Percentiles rank a stretch among this genome's conserved stretches.
Conservation (phyloP, 139 green algal genomes). For the Asterochloris sp. region DNA sequence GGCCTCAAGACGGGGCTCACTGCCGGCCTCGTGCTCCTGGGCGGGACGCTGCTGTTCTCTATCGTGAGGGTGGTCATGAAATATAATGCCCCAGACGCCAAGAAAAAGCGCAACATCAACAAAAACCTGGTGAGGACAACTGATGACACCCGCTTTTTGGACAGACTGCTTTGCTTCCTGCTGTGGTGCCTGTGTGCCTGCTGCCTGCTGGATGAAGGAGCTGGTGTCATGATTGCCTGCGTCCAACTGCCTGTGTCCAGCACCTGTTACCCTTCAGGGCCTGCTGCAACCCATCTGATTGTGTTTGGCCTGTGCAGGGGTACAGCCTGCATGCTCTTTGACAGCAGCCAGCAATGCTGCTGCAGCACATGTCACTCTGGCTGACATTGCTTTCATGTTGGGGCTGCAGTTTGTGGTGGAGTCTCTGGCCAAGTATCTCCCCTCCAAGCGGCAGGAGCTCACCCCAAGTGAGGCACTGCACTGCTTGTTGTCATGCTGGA, state of each 20-base stretch:
- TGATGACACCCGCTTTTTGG: background rate
- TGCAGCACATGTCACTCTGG: background rate
- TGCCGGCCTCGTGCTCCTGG: constrained; percentile 27
- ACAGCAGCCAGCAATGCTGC: background rate
- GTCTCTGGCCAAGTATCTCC: constrained; percentile 70
- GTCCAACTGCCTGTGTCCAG: background rate
- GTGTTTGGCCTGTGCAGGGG: background rate
- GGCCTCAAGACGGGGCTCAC: too few species aligned
- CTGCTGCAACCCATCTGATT: background rate
- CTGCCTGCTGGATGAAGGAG: background rate
- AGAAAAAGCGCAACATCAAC: constrained; percentile 61
- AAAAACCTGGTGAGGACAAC: constrained; percentile 43
- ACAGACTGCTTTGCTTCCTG: background rate
- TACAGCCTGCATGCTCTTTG: background rate
- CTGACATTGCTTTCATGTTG: background rate
- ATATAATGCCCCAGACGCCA: constrained; percentile 36
- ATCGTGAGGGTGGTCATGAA: constrained; percentile 37
- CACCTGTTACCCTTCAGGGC: background rate
- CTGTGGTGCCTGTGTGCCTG: background rate
- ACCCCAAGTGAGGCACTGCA: constrained; percentile 32
- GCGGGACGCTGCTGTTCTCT: constrained; percentile 47
- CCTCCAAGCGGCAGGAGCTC: constrained; percentile 54
- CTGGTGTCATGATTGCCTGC: background rate
- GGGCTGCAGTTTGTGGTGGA: constrained; percentile 57
- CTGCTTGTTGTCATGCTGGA: background rate